Base-by-base conservation (phyloP, 2,329 filamentous ascomycete genomes). In the Claviceps sp. region DNA sequence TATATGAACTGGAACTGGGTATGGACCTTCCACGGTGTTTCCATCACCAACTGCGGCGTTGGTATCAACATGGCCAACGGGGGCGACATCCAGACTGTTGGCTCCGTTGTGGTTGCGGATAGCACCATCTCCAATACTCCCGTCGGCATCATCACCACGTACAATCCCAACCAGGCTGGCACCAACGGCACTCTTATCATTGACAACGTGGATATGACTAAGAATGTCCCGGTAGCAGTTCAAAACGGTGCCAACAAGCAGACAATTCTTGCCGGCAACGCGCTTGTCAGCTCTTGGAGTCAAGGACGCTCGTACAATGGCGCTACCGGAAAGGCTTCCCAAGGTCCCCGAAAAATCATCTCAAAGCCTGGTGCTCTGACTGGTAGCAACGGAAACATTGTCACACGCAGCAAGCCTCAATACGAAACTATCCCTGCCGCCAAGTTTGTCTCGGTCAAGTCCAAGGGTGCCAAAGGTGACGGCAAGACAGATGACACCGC, bases 1-100 rank as follows among this genome's bases (percentile, higher is more conserved):
- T 88, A 79, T 70, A 85, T 93, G 82, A 89, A 89, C 73, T 95
- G 88, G 88, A 87, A 91, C 71, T 95, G 88, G 88, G 74, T 82
- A 18, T 94, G 86, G 84, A 81, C 84, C 45, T 80, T 93, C 69
- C 88, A 91, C 64, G 85, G 79, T 38, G 59, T 94, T 40, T 76
- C 71, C 46, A 86, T 94, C 68, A 82, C 88, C 65, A 81, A 84
- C 64, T 87, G 84, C 63, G 70, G 73, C n/a, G 69, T 90, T 41
- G 88, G 86, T 52, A 72, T 94, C 56, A 85, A 94, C 68, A 88
- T 95, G 81, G 79, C 84, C 50, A 79, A 77, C 48, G 78, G 74
- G 26, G 65, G 72, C 37, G 70, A 74, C n/a, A 59, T 62, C 59
- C 86, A 93, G 70, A 85, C 81, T 11, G 89, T 95, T 50, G 93